phyloP scores from a whole-genome alignment of 805 yeast genomes.

The Candida sakaeoensis region DNA sequence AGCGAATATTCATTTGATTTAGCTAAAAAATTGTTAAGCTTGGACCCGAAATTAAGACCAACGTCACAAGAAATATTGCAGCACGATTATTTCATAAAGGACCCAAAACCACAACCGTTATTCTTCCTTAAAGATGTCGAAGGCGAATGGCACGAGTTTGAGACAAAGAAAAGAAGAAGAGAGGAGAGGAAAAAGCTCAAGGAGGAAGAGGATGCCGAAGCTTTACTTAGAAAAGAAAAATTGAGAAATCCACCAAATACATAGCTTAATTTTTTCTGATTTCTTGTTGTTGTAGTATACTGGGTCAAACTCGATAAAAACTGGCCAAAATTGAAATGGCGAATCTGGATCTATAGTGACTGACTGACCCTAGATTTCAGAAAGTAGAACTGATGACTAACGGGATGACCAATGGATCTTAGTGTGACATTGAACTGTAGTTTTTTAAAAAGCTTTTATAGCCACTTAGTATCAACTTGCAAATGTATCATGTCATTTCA shows the following conservation, averaged over 20 bases:
- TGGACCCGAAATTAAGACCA: slow-evolving; percentile 68
- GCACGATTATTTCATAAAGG: slow-evolving; percentile 64
- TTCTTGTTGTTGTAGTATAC: no score
- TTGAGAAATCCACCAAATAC: not conserved
- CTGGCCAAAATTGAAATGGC: no score
- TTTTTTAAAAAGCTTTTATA: no score
- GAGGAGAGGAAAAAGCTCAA: slow-evolving; percentile 40
- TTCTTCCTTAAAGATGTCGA: slow-evolving; percentile 49
- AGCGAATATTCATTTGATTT: slow-evolving; percentile 57
- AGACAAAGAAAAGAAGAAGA: slow-evolving; percentile 75
- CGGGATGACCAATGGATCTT: no score
- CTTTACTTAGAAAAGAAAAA: slow-evolving; percentile 7
- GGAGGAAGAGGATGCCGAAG: slow-evolving; percentile 22
- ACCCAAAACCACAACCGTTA: slow-evolving; percentile 63
- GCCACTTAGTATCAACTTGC: no score
- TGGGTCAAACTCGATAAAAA: no score
- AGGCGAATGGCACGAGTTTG: slow-evolving; percentile 98
- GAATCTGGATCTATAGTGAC: no score
- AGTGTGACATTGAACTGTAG: no score
- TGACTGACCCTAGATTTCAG: no score
- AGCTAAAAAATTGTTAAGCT: slow-evolving; percentile 56
- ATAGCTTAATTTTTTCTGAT: no score
- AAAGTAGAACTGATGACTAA: no score
- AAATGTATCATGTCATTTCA: no score
- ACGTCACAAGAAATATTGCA: slow-evolving; percentile 66